Evolutionary conservation across 768 basidiomycete genomes (phyloP).

Genomic region (Suillus sp.): DNA sequence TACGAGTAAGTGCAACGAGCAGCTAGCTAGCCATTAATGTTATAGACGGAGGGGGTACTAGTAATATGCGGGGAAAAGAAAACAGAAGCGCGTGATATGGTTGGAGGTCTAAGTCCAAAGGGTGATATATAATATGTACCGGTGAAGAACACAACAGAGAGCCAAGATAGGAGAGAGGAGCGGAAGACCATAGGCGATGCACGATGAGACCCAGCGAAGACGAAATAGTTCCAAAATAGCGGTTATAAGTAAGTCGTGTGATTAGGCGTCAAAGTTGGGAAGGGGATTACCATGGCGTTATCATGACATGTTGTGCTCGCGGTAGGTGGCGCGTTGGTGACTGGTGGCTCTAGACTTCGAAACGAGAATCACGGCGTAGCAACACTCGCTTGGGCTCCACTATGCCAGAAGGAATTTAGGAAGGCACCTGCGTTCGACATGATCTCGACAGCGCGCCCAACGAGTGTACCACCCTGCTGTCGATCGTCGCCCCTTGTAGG

Average conservation of each 20-base stretch:
- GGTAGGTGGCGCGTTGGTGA: not conserved
- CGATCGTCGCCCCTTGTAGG: slow-evolving; percentile 34
- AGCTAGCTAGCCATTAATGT: slow-evolving; percentile 28
- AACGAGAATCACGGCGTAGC: slow-evolving; percentile 22
- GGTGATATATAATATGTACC: slow-evolving; percentile 28
- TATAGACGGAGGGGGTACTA: slow-evolving; percentile 22
- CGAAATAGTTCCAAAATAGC: slow-evolving; percentile 33
- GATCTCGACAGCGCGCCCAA: slow-evolving; percentile 72
- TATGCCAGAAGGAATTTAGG: slow-evolving; percentile 62
- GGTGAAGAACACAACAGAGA: not conserved
- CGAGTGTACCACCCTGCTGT: slow-evolving; percentile 44
- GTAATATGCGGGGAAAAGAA: slow-evolving; percentile 16
- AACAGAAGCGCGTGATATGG: slow-evolving; percentile 11
- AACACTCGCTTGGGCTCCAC: slow-evolving; percentile 22
- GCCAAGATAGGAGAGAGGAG: not conserved
- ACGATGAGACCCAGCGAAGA: slow-evolving; percentile 19
- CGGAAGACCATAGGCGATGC: not conserved
- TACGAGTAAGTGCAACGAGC: slow-evolving; percentile 15
- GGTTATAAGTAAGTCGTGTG: slow-evolving; percentile 28
- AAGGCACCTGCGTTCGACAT: slow-evolving; percentile 80
- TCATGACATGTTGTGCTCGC: not conserved
- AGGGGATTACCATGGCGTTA: not conserved
- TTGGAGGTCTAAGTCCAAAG: slow-evolving; percentile 25
- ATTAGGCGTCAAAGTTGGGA: not conserved
- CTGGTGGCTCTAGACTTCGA: not conserved